phyloP scores from a whole-genome alignment of 2,329 filamentous ascomycete genomes.

The Exophiala spinifera region DNA sequence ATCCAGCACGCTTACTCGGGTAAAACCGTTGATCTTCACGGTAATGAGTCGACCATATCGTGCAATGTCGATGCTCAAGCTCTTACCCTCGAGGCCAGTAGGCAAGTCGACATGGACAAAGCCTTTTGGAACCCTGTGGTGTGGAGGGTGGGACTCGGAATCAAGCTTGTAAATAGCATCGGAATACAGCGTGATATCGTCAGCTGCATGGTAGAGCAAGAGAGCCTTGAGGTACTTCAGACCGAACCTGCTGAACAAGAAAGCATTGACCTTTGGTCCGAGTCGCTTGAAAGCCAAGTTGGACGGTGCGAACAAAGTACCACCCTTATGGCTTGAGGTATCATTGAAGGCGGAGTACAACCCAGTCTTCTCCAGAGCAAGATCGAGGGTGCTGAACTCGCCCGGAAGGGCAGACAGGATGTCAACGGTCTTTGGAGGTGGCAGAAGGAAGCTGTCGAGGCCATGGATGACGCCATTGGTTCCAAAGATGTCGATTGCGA shows the following conservation, averaged over 20 bases:
- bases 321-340: slow-evolving; percentile 56
- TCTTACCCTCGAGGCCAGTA: slow-evolving; percentile 65
- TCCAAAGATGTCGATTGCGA: slow-evolving; percentile 67
- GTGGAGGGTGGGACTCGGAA: slow-evolving; percentile 21
- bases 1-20: slow-evolving; percentile 64
- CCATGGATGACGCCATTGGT: slow-evolving; percentile 66
- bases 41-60: slow-evolving; percentile 64
- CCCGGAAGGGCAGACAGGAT: slow-evolving; percentile 65
- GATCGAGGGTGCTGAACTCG: slow-evolving; percentile 73
- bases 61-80: slow-evolving; percentile 68
- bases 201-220: slow-evolving; percentile 73
- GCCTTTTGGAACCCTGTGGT: slow-evolving; percentile 39
- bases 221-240: slow-evolving; percentile 73
- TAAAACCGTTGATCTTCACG: slow-evolving; percentile 73
- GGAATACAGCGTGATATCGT: slow-evolving; percentile 74
- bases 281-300: slow-evolving; percentile 79
- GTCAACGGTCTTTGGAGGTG: slow-evolving; percentile 63
- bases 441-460: slow-evolving; percentile 70
- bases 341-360: slow-evolving; percentile 61
- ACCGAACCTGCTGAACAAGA: slow-evolving; percentile 76
- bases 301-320: slow-evolving; percentile 75
- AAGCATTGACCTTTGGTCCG: slow-evolving; percentile 70
- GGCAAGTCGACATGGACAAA: slow-evolving; percentile 63
- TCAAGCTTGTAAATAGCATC: slow-evolving; percentile 69
- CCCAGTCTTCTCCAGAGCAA: slow-evolving; percentile 71